These are phyloP conservation scores for Piper betle DNA, from an alignment of 164 flowering plant species.

Conservation along the genomic window DNA sequence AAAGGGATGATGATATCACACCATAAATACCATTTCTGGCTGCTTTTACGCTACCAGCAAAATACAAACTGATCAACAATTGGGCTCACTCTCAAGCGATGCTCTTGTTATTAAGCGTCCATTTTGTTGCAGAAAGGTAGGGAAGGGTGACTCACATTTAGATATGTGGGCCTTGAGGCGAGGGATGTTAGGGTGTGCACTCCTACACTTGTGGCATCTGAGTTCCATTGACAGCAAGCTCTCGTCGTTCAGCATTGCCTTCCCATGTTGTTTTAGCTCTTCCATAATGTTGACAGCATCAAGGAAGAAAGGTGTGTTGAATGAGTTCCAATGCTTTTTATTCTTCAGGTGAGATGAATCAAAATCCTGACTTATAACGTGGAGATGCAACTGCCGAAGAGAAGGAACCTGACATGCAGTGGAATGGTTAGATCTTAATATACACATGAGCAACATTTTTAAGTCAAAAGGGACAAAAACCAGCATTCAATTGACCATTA, in stretches of 20 bases:
- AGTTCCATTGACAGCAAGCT: constrained; percentile 52
- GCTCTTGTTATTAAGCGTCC: constrained; percentile 23
- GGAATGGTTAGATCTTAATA: too few relatives aligned
- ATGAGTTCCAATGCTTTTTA: constrained; percentile 96
- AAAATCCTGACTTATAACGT: constrained; percentile 92
- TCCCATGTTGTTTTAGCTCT: constrained; percentile 41
- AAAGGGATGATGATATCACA: not conserved
- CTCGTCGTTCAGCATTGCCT: constrained; percentile 30
- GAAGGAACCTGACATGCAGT: constrained; percentile 59
- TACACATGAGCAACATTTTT: not conserved
- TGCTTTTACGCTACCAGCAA: not conserved
- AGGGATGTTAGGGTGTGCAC: constrained; percentile 87
- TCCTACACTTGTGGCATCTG: constrained; percentile 79
- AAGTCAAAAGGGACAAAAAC: not conserved
- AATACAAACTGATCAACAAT: not conserved
- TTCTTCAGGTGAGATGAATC: constrained; percentile 62
- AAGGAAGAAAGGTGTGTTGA: constrained; percentile 62
- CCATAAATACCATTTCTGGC: not conserved
- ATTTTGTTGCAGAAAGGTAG: constrained; percentile 33
- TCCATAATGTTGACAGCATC: constrained; percentile 74
- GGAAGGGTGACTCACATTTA: constrained; percentile 50
- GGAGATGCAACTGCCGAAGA: constrained; percentile 89
- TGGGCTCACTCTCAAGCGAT: not conserved
- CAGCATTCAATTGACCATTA: not conserved
- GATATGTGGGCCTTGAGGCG: constrained; percentile 66